phyloP scores from a whole-genome alignment of 768 basidiomycete species.

The Mycena vulgaris region DNA sequence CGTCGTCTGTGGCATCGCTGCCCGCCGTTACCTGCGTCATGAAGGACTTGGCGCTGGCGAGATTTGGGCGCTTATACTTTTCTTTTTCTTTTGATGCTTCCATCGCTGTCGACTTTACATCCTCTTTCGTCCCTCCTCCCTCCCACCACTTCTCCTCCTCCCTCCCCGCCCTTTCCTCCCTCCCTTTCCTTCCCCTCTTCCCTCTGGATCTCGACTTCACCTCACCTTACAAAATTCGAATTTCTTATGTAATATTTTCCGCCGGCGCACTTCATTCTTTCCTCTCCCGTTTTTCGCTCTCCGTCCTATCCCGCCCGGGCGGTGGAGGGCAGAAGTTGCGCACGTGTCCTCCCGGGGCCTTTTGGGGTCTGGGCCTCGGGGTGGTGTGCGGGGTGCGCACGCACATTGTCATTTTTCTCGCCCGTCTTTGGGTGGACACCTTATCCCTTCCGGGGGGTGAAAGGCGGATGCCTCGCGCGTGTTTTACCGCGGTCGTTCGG shows the following conservation, averaged over 20 bases:
- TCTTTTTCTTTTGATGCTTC: neutral
- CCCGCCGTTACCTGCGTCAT: neutral
- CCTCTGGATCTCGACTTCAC: neutral
- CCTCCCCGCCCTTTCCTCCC: neutral
- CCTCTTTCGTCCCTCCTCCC: neutral
- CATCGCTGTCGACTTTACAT: no score
- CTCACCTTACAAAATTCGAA: neutral
- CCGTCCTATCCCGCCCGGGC: neutral
- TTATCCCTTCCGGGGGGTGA: no score
- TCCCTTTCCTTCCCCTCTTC: no score
- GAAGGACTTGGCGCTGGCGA: neutral
- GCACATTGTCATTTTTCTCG: no score
- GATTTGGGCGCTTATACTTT: neutral
- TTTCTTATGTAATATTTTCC: slow-evolving; percentile 8
- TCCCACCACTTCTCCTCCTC: neutral
- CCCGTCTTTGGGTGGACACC: no score
- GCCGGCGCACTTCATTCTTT: neutral
- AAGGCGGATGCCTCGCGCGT: no score
- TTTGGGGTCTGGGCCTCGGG: no score
- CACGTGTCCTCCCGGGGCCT: neutral
- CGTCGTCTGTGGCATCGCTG: neutral
- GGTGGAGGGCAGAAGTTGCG: neutral
- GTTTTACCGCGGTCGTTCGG: no score
- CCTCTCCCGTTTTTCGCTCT: neutral
- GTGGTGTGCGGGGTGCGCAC: no score